phyloP scores from a whole-genome alignment of 73 alveolate species.

The Breviolum minutum region DNA sequence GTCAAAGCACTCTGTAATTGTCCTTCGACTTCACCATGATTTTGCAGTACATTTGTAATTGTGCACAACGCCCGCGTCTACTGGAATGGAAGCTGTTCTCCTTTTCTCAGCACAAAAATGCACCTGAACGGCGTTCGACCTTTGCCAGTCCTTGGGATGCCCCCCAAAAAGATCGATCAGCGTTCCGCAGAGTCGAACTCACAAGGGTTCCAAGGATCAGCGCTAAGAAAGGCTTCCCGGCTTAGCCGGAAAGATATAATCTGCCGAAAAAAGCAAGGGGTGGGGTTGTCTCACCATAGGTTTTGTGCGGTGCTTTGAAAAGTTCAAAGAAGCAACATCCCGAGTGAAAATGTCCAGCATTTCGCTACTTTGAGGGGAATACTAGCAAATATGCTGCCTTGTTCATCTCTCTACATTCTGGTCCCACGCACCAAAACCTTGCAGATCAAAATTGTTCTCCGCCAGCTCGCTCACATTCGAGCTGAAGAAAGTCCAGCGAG shows the following conservation, averaged over 20 bases:
- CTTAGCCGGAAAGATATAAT: not conserved
- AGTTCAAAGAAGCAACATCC: too few relatives aligned
- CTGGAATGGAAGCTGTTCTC: not conserved
- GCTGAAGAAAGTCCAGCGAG: too few relatives aligned
- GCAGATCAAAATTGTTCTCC: not conserved
- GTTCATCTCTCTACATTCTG: not conserved
- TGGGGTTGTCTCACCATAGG: not conserved
- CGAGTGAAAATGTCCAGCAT: too few relatives aligned
- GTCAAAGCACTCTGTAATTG: too few relatives aligned
- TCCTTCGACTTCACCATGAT: too few relatives aligned
- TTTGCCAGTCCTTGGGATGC: not conserved
- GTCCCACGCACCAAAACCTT: not conserved
- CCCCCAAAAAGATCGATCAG: not conserved
- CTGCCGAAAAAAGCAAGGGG: not conserved
- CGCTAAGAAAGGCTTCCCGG: not conserved
- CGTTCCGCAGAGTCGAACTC: conserved; percentile 28
- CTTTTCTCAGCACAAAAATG: not conserved
- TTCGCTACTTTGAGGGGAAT: too few relatives aligned
- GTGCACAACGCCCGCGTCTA: too few relatives aligned
- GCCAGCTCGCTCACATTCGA: not conserved
- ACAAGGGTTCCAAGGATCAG: not conserved
- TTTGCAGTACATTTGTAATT: too few relatives aligned
- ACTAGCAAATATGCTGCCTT: not conserved
- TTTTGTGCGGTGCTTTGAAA: too few relatives aligned
- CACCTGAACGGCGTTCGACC: not conserved